These are phyloP conservation scores for Sphaerulina vaccinii DNA, from an alignment of 2,329 filamentous ascomycete genomes.

Conservation along the genomic window DNA sequence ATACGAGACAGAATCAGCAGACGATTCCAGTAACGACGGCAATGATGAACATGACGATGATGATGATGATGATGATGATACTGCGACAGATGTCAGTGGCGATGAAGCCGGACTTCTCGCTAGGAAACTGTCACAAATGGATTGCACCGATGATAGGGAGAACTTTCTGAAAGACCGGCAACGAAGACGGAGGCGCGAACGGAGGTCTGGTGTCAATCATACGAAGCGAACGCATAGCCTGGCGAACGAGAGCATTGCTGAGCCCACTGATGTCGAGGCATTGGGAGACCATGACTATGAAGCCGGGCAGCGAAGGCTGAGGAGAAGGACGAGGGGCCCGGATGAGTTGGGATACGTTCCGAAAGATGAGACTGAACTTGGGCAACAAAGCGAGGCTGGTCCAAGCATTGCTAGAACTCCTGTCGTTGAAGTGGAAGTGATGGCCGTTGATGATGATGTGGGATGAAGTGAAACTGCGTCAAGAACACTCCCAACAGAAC, in stretches of 20 bases:
- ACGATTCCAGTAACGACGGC: no score
- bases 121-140: conserved; percentile 25
- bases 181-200: conserved; percentile 41
- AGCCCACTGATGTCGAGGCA: conserved; percentile 43
- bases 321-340: conserved; percentile 43
- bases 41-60: conserved; percentile 28
- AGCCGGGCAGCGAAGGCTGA: conserved; percentile 42
- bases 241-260: conserved; percentile 46
- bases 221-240: conserved; percentile 48
- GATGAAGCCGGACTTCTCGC: conserved; percentile 21
- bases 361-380: conserved; percentile 15
- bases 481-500: no score
- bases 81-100: conserved; percentile 32
- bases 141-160: conserved; percentile 26
- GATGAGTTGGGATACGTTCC: conserved; percentile 28
- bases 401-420: conserved; percentile 8
- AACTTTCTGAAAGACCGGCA: conserved; percentile 27
- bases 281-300: conserved; percentile 42
- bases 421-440: not conserved
- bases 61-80: conserved; percentile 27
- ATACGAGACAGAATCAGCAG: conserved; percentile 38
- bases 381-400: conserved; percentile 7
- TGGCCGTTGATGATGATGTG: not conserved
- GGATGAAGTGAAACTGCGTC: no score
- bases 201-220: conserved; percentile 39